Evolutionary conservation across 495 filamentous ascomycete genomes (phyloP), one percentile per base, ranked within the genome.

Genomic region (Tuber aestivum): DNA sequence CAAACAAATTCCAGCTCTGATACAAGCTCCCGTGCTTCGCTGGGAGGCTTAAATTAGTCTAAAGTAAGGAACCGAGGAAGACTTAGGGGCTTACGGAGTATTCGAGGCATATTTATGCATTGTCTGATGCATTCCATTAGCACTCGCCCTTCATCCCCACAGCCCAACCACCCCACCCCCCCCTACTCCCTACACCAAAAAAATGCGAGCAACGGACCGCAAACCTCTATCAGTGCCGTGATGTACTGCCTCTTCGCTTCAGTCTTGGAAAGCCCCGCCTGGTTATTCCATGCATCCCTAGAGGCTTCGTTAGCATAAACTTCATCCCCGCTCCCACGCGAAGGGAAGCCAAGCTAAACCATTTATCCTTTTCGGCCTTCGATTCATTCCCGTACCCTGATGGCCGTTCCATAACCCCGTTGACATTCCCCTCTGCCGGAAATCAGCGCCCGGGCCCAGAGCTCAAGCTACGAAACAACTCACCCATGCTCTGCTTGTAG

Each of bases 1-100:
- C 95, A 99, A 69, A 99, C 94, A 81, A 97, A 99, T 85, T 97
- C 95, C 27, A 99, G 88, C 84, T 99, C 96, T n/a, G 90, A 86
- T 48, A 98, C 93, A 12, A 99, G 87, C 83, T 94, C 93, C 65
- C 93, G 87, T 3, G 92, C 93, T 84, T 97, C 94, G 70, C 87
- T 89, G 77, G 44, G 40, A 32, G 16, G 56, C 2, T 65, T 27
- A 21, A 41, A 69, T 72, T 68, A 75, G 68, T 71, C 73, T 69
- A 71, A 76, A 70, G 41, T 44, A 9, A 45, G 27, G 23, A 37
- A 75, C 48, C 69, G 18, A 38, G 56, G 44, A 20, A 80, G 42
- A 18, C 0, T 12, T 42, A 9, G 8, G 61, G 50, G 83, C 87
- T 85, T 76, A 89, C 87, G 92, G 88, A 20, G 93, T 94, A 75